Percentiles rank a stretch among this genome's conserved stretches.
These are phyloP conservation scores for Saccharomyces hybrid DNA, from an alignment of 1,139 yeast species.

Conservation along the genomic window DNA sequence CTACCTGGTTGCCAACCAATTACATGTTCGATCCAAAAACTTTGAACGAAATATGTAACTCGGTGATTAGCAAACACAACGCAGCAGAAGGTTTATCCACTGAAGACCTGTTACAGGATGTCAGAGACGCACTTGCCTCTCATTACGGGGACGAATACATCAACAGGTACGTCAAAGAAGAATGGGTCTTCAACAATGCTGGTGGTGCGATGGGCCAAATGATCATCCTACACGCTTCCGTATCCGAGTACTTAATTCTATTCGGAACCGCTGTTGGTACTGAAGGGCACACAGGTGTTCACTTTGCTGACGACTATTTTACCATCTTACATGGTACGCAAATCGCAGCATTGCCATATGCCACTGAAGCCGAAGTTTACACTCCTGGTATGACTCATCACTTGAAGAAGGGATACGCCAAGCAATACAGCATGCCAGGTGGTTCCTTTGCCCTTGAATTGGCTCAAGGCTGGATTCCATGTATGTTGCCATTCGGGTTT, in stretches of 20 bases:
- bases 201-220: conserved; percentile 99
- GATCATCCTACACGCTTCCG: conserved; percentile 93
- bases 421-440: conserved; percentile 79
- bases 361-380: conserved; percentile 57
- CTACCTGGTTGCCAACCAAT: conserved; percentile 61
- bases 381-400: conserved; percentile 80
- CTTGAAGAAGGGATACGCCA: conserved; percentile 59
- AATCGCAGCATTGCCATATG: conserved; percentile 58
- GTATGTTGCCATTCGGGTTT: conserved; percentile 95
- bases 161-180: conserved; percentile 62
- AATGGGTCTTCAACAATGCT: conserved; percentile 95
- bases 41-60: conserved; percentile 43
- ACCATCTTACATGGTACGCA: conserved; percentile 79
- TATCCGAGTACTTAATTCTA: conserved; percentile 82
- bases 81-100: conserved; percentile 13
- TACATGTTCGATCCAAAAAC: conserved; percentile 45
- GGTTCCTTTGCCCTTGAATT: conserved; percentile 85
- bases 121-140: conserved; percentile 52
- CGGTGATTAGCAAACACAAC: conserved; percentile 48
- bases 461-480: conserved; percentile 98
- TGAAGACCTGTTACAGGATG: conserved; percentile 41
- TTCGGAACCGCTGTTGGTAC: conserved; percentile 89
- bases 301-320: conserved; percentile 94
- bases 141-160: conserved; percentile 62
- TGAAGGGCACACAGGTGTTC: conserved; percentile 93